phyloP scores from a whole-genome alignment of 2,329 filamentous ascomycete genomes.

The Colletotrichum destructivum region DNA sequence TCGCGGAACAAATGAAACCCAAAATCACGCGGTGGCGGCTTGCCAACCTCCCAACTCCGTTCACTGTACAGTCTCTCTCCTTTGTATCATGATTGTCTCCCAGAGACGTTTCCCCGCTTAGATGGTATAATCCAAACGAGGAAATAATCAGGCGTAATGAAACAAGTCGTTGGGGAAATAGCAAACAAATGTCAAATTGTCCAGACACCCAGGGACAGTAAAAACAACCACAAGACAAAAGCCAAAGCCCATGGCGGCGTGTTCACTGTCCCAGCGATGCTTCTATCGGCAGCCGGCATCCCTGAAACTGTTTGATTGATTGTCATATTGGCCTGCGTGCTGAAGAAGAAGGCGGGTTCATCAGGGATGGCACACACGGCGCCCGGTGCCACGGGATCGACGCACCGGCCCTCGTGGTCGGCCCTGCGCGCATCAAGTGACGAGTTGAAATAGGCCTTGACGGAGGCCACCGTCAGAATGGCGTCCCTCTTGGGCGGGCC shows the following conservation, averaged over 20 bases:
- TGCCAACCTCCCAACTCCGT: not conserved
- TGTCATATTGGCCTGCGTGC: constrained; percentile 60
- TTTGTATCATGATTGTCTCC: not conserved
- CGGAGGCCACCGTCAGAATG: constrained; percentile 75
- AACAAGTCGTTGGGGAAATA: not conserved
- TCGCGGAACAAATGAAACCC: not conserved
- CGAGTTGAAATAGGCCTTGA: constrained; percentile 87
- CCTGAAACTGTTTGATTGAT: constrained; percentile 61
- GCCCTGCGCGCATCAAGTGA: constrained; percentile 59
- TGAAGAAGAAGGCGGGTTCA: constrained; percentile 65
- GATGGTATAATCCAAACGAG: not conserved
- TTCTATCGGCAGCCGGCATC: not conserved
- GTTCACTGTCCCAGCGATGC: not conserved
- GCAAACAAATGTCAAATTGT: constrained; percentile 14
- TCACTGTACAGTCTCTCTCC: not conserved
- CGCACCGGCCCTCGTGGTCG: constrained; percentile 58
- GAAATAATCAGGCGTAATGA: not conserved
- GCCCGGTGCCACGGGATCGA: constrained; percentile 51
- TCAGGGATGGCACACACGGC: constrained; percentile 68
- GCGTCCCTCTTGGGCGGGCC: constrained; percentile 78
- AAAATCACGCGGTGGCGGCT: not conserved
- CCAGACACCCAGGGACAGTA: constrained; percentile 21
- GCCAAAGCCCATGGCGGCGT: constrained; percentile 20
- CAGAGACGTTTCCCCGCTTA: not conserved
- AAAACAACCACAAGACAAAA: not conserved